phyloP scores from a whole-genome alignment of 768 basidiomycete genomes.

The Hypholoma sublateritium region DNA sequence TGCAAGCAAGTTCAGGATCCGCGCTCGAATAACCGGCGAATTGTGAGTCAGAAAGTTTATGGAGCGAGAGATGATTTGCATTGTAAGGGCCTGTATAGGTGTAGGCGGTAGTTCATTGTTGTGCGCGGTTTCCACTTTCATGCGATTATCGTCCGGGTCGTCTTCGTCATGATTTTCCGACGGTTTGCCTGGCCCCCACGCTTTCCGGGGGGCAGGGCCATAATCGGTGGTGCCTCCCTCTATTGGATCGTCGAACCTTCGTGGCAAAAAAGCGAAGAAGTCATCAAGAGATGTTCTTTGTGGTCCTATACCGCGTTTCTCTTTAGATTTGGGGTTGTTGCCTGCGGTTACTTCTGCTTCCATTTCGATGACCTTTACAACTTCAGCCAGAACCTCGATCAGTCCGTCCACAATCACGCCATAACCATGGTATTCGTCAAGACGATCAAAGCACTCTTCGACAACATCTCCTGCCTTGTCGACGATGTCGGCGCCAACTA shows the following conservation, averaged over 20 bases:
- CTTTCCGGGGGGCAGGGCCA: slow-evolving; percentile 56
- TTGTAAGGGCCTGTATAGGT: slow-evolving; percentile 71
- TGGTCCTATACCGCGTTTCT: slow-evolving; percentile 21
- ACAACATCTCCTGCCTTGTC: slow-evolving; percentile 91
- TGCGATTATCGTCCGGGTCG: slow-evolving; percentile 16
- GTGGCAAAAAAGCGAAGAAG: slow-evolving; percentile 67
- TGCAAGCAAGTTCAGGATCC: slow-evolving; percentile 74
- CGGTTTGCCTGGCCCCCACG: slow-evolving; percentile 47
- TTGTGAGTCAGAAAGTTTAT: slow-evolving; percentile 89
- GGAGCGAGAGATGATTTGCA: slow-evolving; percentile 84
- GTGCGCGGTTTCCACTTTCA: slow-evolving; percentile 23
- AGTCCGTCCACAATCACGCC: slow-evolving; percentile 82
- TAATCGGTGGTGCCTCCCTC: slow-evolving; percentile 49
- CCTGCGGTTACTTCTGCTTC: slow-evolving; percentile 38
- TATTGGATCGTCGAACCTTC: slow-evolving; percentile 36
- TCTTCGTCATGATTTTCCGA: slow-evolving; percentile 12
- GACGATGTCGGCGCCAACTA: slow-evolving; percentile 87
- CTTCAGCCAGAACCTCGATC: slow-evolving; percentile 82
- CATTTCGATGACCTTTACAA: slow-evolving; percentile 73
- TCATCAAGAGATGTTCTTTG: slow-evolving; percentile 37
- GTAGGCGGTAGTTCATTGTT: slow-evolving; percentile 57
- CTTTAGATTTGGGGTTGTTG: slow-evolving; percentile 13
- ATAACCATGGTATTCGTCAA: slow-evolving; percentile 97
- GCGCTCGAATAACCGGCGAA: slow-evolving; percentile 82
- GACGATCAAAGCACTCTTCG: slow-evolving; percentile 94